Evolutionary conservation across 140 eudicot genomes (phyloP).

Genomic region (Erigeron philadelphicus): DNA sequence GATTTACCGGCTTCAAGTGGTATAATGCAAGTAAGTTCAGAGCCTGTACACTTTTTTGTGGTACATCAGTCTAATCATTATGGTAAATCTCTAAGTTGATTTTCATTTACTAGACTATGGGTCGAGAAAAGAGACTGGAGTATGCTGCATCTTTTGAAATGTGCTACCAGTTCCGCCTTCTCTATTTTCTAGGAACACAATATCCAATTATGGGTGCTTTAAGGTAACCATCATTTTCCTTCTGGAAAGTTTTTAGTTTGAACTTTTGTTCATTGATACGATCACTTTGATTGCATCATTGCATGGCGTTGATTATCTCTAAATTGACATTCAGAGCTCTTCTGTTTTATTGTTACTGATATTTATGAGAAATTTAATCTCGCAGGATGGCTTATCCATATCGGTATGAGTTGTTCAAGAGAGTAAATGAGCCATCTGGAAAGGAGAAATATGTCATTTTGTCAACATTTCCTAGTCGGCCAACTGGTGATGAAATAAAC

Average conservation of each 20-base stretch:
- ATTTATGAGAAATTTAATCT: not conserved
- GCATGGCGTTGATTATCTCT: constrained; percentile 1
- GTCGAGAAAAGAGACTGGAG: constrained; percentile 88
- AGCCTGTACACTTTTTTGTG: constrained; percentile 11
- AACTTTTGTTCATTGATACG: not conserved
- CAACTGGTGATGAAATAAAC: constrained; percentile 71
- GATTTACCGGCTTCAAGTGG: constrained; percentile 97
- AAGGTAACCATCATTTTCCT: constrained; percentile 47
- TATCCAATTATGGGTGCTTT: constrained; percentile 94
- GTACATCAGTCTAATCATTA: constrained; percentile 11
- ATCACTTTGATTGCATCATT: not conserved
- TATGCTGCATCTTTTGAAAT: constrained; percentile 92
- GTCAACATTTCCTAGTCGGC: constrained; percentile 61
- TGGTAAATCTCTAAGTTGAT: constrained; percentile 19
- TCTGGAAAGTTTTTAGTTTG: not conserved
- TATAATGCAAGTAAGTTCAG: constrained; percentile 84
- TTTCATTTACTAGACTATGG: constrained; percentile 67
- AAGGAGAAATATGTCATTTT: constrained; percentile 74
- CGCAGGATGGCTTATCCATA: constrained; percentile 86
- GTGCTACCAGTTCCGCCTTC: constrained; percentile 86
- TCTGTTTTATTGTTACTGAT: not conserved
- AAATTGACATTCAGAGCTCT: not conserved
- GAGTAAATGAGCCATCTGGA: constrained; percentile 58
- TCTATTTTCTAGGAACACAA: constrained; percentile 82
- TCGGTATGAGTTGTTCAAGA: constrained; percentile 74